phyloP scores from a whole-genome alignment of 2,329 filamentous ascomycete genomes.

The Stachybotrys elegans region DNA sequence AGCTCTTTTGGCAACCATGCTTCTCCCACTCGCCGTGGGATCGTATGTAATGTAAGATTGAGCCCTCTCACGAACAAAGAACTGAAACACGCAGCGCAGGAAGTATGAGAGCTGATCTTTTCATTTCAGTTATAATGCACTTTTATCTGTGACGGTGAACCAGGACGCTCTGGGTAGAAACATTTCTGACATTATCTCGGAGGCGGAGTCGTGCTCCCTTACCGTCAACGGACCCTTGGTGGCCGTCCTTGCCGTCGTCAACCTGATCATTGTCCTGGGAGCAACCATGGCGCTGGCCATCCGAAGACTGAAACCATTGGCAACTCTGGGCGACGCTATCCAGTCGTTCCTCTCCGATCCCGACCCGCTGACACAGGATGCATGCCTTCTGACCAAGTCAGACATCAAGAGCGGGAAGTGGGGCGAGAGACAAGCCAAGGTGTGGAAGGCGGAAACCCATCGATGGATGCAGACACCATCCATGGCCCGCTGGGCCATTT shows the following conservation, averaged over 20 bases:
- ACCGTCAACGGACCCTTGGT: slow-evolving; percentile 36
- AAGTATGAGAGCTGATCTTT: no score
- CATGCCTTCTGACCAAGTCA: slow-evolving; percentile 41
- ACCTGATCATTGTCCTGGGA: slow-evolving; percentile 36
- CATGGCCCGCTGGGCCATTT: slow-evolving; percentile 35
- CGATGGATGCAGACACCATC: slow-evolving; percentile 43
- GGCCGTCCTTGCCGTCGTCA: slow-evolving; percentile 29
- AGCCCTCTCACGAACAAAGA: no score
- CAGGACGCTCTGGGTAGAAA: no score
- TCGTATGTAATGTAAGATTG: slow-evolving; percentile 46
- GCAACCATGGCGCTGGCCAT: slow-evolving; percentile 30
- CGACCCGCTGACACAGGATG: slow-evolving; percentile 36
- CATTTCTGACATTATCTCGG: no score
- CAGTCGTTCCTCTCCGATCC: slow-evolving; percentile 42
- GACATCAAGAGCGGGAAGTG: slow-evolving; percentile 40
- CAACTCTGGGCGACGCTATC: slow-evolving; percentile 47
- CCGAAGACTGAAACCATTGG: slow-evolving; percentile 35
- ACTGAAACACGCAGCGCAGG: no score
- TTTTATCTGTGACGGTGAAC: background rate
- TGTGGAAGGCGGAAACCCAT: slow-evolving; percentile 33
- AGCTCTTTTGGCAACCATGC: slow-evolving; percentile 29
- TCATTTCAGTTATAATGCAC: slow-evolving; percentile 2
- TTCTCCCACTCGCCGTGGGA: slow-evolving; percentile 36
- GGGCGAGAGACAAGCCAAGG: slow-evolving; percentile 35
- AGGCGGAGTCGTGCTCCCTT: slow-evolving; percentile 16